Evolutionary conservation across 495 filamentous ascomycete species (phyloP).

Genomic region (Penicillium paxilli): DNA sequence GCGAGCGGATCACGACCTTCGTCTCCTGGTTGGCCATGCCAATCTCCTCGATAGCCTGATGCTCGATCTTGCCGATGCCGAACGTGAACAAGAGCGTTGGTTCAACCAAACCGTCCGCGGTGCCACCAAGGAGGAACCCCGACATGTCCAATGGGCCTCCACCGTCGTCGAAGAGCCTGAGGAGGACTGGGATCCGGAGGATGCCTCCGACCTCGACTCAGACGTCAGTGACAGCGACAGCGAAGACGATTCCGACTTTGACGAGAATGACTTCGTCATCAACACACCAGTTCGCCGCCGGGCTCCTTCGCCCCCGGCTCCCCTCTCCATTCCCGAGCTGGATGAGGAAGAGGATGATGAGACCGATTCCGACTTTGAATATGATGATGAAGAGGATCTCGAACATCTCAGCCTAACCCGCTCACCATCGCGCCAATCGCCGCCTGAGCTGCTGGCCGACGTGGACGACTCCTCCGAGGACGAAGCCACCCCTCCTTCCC

Average conservation of each 20-base stretch:
- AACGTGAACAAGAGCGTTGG: constrained; percentile 95
- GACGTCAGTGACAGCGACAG: constrained; percentile 63
- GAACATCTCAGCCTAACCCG: constrained; percentile 70
- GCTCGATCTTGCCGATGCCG: constrained; percentile 91
- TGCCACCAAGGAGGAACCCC: constrained; percentile 60
- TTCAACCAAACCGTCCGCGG: constrained; percentile 92
- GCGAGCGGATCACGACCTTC: constrained; percentile 88
- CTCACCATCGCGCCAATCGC: constrained; percentile 69
- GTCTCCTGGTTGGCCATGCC: constrained; percentile 92
- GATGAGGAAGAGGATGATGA: constrained; percentile 51
- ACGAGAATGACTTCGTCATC: constrained; percentile 48
- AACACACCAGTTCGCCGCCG: constrained; percentile 40
- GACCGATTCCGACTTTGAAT: constrained; percentile 53
- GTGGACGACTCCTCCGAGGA: constrained; percentile 69
- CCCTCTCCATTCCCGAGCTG: constrained; percentile 43
- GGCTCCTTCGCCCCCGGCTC: constrained; percentile 37
- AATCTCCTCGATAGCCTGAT: constrained; percentile 96
- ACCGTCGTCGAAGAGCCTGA: constrained; percentile 71
- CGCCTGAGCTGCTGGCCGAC: constrained; percentile 77
- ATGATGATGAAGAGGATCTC: constrained; percentile 66
- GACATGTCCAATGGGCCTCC: constrained; percentile 88
- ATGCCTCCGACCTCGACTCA: constrained; percentile 53
- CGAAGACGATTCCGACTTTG: constrained; percentile 54
- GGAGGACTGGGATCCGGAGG: constrained; percentile 68
- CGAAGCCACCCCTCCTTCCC: constrained; percentile 82